phyloP scores from a whole-genome alignment of 1,284 basidiomycete species.

The Polyporus tsugae region DNA sequence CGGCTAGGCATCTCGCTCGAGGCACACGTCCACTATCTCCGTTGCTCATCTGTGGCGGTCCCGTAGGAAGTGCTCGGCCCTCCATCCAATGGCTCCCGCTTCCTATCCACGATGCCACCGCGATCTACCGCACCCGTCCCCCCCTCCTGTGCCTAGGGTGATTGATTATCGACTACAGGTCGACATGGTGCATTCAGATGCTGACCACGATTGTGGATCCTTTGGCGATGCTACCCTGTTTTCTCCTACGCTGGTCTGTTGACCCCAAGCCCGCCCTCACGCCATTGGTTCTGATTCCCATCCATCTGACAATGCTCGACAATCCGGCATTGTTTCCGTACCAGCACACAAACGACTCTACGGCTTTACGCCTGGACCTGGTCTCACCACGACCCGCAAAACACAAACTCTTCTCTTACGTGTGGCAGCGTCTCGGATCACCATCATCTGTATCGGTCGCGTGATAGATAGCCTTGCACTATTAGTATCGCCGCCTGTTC shows the following conservation, averaged over 20 bases:
- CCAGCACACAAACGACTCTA: background rate
- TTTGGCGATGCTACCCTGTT: background rate
- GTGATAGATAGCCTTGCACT: background rate
- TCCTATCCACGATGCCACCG: slow-evolving; percentile 15
- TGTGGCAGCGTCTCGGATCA: background rate
- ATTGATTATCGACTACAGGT: background rate
- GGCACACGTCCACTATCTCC: slow-evolving; percentile 27
- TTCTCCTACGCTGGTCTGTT: slow-evolving; percentile 1
- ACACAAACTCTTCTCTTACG: background rate
- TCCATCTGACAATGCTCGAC: background rate
- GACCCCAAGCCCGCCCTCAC: background rate
- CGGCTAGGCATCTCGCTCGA: slow-evolving; percentile 1
- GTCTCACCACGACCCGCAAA: background rate
- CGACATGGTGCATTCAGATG: background rate
- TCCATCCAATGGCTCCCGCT: background rate
- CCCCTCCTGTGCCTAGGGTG: background rate
- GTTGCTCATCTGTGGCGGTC: slow-evolving; percentile 12
- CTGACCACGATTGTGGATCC: background rate
- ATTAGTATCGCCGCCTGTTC: background rate
- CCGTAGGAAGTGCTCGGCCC: background rate
- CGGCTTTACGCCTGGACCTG: background rate
- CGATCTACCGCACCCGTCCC: background rate
- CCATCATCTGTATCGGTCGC: background rate
- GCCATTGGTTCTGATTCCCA: background rate
- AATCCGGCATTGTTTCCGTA: background rate